Evolutionary conservation across 345 rosid species (phyloP).

Genomic region (Sonneratia alba): DNA sequence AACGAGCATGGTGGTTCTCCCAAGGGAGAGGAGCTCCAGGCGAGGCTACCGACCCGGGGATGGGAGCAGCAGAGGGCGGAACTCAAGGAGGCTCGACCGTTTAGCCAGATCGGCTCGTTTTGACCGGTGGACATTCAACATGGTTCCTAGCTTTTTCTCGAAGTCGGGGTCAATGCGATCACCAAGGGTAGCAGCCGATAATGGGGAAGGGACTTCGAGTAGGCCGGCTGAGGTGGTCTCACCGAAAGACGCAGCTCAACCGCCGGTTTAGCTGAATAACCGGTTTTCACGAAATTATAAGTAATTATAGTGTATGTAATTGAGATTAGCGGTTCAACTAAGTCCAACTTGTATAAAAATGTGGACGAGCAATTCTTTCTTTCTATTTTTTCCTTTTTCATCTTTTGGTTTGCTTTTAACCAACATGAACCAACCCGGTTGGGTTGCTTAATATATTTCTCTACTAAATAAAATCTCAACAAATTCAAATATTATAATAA

Average conservation of each 20-base stretch:
- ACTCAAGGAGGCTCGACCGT: conserved; percentile 21
- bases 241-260: conserved; percentile 13
- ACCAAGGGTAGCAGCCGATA: conserved; percentile 32
- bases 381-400: background rate
- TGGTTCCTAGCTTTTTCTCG: conserved; percentile 16
- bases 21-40: conserved; percentile 43
- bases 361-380: background rate
- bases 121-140: conserved; percentile 46
- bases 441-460: background rate
- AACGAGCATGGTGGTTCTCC: conserved; percentile 42
- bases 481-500: no score
- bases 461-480: no score
- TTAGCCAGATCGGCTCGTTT: conserved; percentile 19
- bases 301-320: background rate
- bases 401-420: background rate
- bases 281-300: background rate
- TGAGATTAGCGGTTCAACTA: background rate
- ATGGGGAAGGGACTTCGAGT: conserved; percentile 24
- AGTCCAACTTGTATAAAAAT: background rate
- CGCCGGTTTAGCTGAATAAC: conserved; percentile 32
- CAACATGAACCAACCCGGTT: background rate
- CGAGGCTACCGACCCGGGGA: conserved; percentile 30
- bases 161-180: conserved; percentile 41
- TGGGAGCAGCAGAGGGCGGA: conserved; percentile 22
- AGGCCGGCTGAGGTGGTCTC: conserved; percentile 15